Evolutionary conservation across 2,329 filamentous ascomycete species (phyloP), one percentile per base, ranked within the genome.

Genomic region (Aspergillus sp.): DNA sequence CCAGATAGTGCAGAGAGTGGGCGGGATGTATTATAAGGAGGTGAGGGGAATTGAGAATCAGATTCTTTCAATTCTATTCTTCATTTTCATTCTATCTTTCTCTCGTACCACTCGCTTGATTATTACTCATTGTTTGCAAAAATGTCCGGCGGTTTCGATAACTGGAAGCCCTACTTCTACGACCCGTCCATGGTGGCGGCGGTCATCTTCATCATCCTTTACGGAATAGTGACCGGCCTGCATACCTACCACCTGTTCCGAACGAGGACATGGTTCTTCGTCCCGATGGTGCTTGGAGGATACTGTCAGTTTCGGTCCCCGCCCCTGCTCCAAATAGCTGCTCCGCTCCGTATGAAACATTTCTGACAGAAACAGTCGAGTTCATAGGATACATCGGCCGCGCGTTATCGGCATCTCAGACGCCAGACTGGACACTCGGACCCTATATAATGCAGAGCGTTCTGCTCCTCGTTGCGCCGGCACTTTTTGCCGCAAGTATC

Each of bases 311-410:
- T 48, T 11, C 33, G 27, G 9, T 31, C 15, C 21, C 21, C 14
- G 12, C 27, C 24, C 23, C 5, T n/a, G 27, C 27, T 31, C 27
- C 3, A 31, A 31, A 31, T 37, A n/a, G 37, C 6, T 5, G 35
- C 24, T 6, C 24, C 8, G 14, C 24, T 6, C 24, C 8, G 14
- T 17, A 21, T 17, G 21, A 7, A 43, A 27, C 21, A n/a, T 15
- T 15, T 43, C 33, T 44, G 23, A 41, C 31, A 19, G 17, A 19
- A 46, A 49, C 23, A 82, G 80, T 84, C 68, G 80, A 85, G 62
- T 62, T 72, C 1, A 69, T 84, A 19, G 83, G 82, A 17, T 85
- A 84, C 64, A 70, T 81, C 51, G 80, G 77, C 24, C 79, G 83
- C 41, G 73, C 76, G 8, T 61, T 81, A 50, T 79, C 78, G 1